phyloP scores from a whole-genome alignment of 352 stramenopile genomes.

The Phytopythium chamaehyphon region DNA sequence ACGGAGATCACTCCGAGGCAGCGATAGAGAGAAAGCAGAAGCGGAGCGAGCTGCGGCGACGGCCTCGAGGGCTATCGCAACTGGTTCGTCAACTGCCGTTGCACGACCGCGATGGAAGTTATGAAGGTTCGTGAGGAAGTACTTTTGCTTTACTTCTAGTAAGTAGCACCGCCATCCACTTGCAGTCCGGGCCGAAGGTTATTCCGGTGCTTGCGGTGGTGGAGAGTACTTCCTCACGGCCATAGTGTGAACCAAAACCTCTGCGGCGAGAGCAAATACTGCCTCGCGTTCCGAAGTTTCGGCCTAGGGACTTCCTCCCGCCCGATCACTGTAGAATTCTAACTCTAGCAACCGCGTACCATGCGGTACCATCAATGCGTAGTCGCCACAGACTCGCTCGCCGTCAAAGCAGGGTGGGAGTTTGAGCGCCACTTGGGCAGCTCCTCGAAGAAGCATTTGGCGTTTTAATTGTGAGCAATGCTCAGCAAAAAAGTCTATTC shows the following conservation, averaged over 20 bases:
- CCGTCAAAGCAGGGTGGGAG: no score
- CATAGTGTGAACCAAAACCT: background rate
- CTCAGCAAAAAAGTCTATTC: no score
- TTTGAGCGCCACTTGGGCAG: no score
- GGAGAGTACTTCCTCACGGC: slow-evolving; percentile 16
- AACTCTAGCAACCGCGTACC: no score
- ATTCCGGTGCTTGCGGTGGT: background rate
- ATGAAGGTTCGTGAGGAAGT: slow-evolving; percentile 30
- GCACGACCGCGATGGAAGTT: slow-evolving; percentile 30
- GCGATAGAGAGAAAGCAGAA: slow-evolving; percentile 9
- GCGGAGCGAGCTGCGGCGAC: slow-evolving; percentile 1
- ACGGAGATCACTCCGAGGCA: slow-evolving; percentile 5
- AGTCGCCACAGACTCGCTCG: no score
- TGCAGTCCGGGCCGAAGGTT: background rate
- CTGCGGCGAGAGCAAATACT: no score
- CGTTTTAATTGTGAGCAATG: no score
- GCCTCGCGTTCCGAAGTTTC: no score
- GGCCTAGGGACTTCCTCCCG: no score
- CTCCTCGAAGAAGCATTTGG: no score
- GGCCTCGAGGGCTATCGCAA: slow-evolving; percentile 3
- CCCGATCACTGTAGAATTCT: no score
- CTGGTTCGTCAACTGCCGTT: slow-evolving; percentile 4
- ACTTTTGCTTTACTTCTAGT: slow-evolving; percentile 29
- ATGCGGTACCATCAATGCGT: no score
- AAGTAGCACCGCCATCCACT: slow-evolving; percentile 8